Conservation (phyloP, 768 basidiomycete genomes). For the Fibroporia radiculosa region DNA sequence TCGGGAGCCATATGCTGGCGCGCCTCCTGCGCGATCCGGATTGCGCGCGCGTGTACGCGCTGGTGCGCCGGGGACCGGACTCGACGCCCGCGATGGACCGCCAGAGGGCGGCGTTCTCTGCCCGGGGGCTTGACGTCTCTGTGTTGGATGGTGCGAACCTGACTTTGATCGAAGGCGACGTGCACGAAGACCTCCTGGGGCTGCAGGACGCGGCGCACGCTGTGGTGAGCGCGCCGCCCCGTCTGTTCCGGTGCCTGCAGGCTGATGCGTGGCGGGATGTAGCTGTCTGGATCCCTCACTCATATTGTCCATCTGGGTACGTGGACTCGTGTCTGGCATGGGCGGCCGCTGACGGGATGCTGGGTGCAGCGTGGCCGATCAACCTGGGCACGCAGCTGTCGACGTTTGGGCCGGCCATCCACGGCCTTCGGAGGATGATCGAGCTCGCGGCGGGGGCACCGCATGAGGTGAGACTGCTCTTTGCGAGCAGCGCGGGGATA, state of each 20-base stretch:
- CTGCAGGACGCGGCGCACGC: not conserved
- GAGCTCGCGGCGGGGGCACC: no score
- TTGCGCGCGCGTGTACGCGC: slow-evolving; percentile 18
- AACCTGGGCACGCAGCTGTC: not conserved
- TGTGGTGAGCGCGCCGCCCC: not conserved
- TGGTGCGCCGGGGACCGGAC: slow-evolving; percentile 6
- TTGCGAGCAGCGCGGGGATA: no score
- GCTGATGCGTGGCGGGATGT: not conserved
- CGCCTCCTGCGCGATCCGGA: slow-evolving; percentile 12
- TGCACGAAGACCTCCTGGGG: no score
- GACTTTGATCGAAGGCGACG: not conserved
- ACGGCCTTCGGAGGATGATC: not conserved
- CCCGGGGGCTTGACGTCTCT: not conserved
- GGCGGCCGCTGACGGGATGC: no score
- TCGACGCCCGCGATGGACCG: slow-evolving; percentile 1
- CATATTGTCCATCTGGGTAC: no score
- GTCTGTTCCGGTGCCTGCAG: not conserved
- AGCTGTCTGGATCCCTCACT: not conserved
- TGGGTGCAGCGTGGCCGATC: slow-evolving; percentile 1
- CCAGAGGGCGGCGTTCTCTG: not conserved
- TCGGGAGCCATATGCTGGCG: slow-evolving; percentile 22
- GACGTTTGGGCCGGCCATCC: not conserved
- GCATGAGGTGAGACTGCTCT: no score
- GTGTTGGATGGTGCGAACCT: not conserved
- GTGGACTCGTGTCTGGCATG: no score